A percentile compares a stretch with the other conserved stretches of the same genome.
Conservation (phyloP, 169 alveolate species). For the Plasmodium reichenowi region DNA sequence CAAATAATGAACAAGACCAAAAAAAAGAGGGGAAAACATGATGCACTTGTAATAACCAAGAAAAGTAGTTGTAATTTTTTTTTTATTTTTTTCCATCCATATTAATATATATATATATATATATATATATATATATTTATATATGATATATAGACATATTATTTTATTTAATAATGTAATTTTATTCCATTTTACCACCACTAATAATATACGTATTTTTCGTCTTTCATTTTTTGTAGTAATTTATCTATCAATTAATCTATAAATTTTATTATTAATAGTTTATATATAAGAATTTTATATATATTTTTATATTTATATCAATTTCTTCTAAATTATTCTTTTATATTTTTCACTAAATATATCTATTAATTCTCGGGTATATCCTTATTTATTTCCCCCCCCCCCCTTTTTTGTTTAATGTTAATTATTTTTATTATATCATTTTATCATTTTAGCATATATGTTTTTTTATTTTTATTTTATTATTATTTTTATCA, state of each 20-base stretch:
- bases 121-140: no score
- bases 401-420: not conserved
- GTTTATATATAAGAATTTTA: not conserved
- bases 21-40: not conserved
- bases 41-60: no score
- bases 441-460: not conserved
- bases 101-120: no score
- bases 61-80: no score
- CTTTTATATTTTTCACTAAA: not conserved
- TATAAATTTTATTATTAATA: no score
- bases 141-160: no score
- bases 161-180: no score
- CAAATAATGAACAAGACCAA: not conserved
- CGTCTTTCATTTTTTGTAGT: no score
- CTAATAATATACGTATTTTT: no score
- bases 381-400: not conserved
- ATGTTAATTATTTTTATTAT: not conserved
- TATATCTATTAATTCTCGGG: not conserved
- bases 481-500: constrained; percentile 2
- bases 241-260: no score
- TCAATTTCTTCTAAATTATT: not conserved
- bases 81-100: no score
- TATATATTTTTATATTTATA: not conserved
- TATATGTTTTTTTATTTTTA: not conserved
- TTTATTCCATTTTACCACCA: no score